These are phyloP conservation scores for Tylopilus felleus DNA, from an alignment of 768 basidiomycete genomes.

Conservation along the genomic window DNA sequence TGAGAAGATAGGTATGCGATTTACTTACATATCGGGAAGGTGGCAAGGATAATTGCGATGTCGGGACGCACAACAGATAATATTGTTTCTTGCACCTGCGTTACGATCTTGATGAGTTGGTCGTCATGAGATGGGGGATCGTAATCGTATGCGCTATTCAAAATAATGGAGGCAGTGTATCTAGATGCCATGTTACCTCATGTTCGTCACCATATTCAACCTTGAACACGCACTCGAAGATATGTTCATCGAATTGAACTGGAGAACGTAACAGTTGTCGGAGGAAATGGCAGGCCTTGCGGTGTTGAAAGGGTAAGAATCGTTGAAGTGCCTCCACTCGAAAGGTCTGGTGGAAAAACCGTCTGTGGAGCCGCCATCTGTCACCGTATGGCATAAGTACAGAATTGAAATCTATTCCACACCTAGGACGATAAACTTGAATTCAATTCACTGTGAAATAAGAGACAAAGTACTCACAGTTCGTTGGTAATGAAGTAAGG, in stretches of 20 bases:
- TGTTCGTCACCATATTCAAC: too few relatives aligned
- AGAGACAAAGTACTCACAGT: too few relatives aligned
- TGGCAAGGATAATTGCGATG: background rate
- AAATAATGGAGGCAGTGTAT: constrained; percentile 5
- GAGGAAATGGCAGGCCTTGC: too few relatives aligned
- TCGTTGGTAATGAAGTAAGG: too few relatives aligned
- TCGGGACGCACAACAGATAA: constrained; percentile 3
- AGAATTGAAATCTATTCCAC: too few relatives aligned
- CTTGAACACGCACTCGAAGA: constrained; percentile 28
- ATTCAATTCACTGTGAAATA: too few relatives aligned
- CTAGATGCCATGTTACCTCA: background rate
- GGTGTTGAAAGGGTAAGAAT: too few relatives aligned
- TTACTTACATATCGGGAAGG: constrained; percentile 6
- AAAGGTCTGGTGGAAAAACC: too few relatives aligned
- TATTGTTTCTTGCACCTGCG: background rate
- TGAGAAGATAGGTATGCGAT: background rate
- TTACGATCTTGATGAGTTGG: background rate
- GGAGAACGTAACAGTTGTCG: constrained; percentile 11
- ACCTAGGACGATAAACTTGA: background rate
- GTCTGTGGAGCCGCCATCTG: too few relatives aligned
- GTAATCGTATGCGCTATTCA: constrained; percentile 9
- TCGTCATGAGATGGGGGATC: constrained; percentile 7
- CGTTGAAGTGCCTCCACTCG: too few relatives aligned
- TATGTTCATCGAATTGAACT: constrained; percentile 12
- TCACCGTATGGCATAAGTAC: too few relatives aligned